phyloP scores from a whole-genome alignment of 495 filamentous ascomycete species.

The Hypoxylon lenormandii region DNA sequence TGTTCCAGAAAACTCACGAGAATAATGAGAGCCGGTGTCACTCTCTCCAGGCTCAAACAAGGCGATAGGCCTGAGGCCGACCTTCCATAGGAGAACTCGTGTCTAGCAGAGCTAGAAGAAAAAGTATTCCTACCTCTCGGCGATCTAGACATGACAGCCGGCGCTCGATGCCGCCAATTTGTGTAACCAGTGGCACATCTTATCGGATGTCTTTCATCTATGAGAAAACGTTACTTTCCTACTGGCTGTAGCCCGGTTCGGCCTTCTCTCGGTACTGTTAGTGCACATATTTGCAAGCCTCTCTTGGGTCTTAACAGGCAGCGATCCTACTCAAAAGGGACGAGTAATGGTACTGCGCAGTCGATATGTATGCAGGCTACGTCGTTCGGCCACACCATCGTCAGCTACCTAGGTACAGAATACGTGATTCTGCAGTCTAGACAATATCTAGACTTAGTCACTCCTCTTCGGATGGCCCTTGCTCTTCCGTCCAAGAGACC shows the following conservation, averaged over 20 bases:
- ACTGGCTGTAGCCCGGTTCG: constrained; percentile 22
- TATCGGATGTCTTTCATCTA: constrained; percentile 34
- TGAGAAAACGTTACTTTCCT: constrained; percentile 14
- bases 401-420: constrained; percentile 27
- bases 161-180: constrained; percentile 35
- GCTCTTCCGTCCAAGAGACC: constrained; percentile 23
- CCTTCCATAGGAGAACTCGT: background rate
- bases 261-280: constrained; percentile 24
- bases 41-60: background rate
- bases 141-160: constrained; percentile 7
- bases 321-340: constrained; percentile 39
- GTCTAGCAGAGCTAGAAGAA: constrained; percentile 1
- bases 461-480: constrained; percentile 30
- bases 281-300: constrained; percentile 21
- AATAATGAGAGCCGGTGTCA: background rate
- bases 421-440: constrained; percentile 30
- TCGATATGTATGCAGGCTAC: constrained; percentile 17
- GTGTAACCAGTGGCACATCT: constrained; percentile 36
- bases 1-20: background rate
- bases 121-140: constrained; percentile 6
- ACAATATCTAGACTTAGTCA: constrained; percentile 16
- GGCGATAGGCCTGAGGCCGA: background rate
- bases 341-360: constrained; percentile 23
- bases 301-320: constrained; percentile 37
- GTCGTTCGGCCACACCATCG: constrained; percentile 9